These are phyloP conservation scores for Dendrobium nobile DNA, from an alignment of 106 monocot species.

Conservation along the genomic window DNA sequence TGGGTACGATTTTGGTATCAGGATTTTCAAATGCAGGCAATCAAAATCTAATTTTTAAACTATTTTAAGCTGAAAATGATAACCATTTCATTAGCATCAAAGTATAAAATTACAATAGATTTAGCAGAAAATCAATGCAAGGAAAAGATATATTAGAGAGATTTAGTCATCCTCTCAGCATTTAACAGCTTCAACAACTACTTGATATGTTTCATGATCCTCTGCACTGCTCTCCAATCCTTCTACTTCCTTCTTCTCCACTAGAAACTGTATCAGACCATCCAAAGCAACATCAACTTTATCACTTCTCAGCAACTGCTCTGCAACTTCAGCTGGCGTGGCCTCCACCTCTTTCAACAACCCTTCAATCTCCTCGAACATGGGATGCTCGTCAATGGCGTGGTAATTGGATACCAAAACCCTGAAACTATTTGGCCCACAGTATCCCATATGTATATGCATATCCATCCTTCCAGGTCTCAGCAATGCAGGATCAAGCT, in stretches of 20 bases:
- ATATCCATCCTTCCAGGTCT: slow-evolving; percentile 21
- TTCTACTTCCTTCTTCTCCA: not conserved
- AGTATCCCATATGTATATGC: slow-evolving; percentile 17
- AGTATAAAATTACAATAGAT: too few species aligned
- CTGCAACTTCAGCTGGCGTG: slow-evolving; percentile 7
- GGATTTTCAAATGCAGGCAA: too few species aligned
- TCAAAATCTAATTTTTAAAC: too few species aligned
- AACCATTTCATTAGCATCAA: too few species aligned
- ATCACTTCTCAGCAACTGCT: slow-evolving; percentile 6
- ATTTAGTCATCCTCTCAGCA: too few species aligned
- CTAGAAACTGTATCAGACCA: not conserved
- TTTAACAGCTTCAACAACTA: too few species aligned
- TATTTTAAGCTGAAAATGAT: too few species aligned
- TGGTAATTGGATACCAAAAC: slow-evolving; percentile 6
- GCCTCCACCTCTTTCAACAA: slow-evolving; percentile 7
- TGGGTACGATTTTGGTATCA: too few species aligned
- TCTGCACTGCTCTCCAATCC: not conserved
- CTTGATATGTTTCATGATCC: not conserved
- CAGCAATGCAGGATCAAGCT: slow-evolving; percentile 14
- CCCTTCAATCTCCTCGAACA: slow-evolving; percentile 10
- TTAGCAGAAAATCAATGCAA: too few species aligned
- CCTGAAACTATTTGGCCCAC: not conserved
- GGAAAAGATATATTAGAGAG: too few species aligned
- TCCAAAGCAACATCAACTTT: slow-evolving; percentile 7
- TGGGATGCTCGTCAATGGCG: slow-evolving; percentile 4